These are phyloP conservation scores for Fusarium dimerum DNA, from an alignment of 2,329 filamentous ascomycete genomes.

Conservation along the genomic window DNA sequence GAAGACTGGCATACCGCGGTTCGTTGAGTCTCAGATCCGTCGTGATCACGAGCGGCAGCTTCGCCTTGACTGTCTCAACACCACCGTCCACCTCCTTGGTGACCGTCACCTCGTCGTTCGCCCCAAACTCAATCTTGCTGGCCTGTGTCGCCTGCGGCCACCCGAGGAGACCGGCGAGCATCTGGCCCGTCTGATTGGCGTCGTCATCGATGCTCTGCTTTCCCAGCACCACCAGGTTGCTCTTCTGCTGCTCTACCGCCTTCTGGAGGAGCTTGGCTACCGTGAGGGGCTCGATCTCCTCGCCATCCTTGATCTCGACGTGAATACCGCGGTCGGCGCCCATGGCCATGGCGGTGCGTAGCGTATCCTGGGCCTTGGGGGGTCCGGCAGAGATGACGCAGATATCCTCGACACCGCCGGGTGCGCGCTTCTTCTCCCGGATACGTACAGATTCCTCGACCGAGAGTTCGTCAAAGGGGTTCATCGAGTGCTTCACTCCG, in stretches of 20 bases:
- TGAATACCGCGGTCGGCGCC: constrained; percentile 91
- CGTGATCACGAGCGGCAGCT: constrained; percentile 90
- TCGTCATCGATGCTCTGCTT: constrained; percentile 99
- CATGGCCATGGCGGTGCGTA: constrained; percentile 98
- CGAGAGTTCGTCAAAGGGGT: constrained; percentile 98
- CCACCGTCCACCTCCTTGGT: constrained; percentile 94
- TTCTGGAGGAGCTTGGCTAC: constrained; percentile 87
- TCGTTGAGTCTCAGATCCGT: constrained; percentile 94
- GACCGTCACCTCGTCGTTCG: constrained; percentile 71
- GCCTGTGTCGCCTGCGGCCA: constrained; percentile 97
- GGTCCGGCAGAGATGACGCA: constrained; percentile 87
- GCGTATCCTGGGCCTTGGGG: constrained; percentile 80
- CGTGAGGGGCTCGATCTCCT: constrained; percentile 82
- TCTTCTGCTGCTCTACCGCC: constrained; percentile 79
- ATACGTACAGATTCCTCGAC: constrained; percentile 95
- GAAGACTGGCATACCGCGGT: constrained; percentile 91
- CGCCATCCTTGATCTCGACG: constrained; percentile 75
- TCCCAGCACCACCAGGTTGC: constrained; percentile 89
- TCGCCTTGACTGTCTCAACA: constrained; percentile 82
- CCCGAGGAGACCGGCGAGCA: constrained; percentile 88
- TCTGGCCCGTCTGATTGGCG: constrained; percentile 93
- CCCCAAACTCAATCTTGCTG: constrained; percentile 75
- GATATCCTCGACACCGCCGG: constrained; percentile 83
- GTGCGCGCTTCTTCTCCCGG: constrained; percentile 78
- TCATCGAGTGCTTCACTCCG: constrained; percentile 96